Evolutionary conservation across 1,284 basidiomycete species (phyloP).

Genomic region (Exsudoporus floridanus): DNA sequence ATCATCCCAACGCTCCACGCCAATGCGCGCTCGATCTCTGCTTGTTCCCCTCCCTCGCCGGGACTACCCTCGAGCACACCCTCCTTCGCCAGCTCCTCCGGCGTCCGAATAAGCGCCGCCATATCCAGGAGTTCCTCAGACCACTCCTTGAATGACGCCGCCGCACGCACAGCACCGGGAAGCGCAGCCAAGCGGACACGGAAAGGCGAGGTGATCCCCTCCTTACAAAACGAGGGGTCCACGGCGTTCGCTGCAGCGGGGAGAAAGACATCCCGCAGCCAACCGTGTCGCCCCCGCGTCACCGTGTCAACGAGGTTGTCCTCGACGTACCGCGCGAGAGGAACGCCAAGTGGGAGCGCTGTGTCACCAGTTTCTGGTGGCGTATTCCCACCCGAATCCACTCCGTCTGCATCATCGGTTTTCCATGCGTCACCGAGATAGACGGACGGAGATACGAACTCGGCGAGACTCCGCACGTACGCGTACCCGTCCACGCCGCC

Average conservation of each 20-base stretch:
- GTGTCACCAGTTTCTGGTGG: background rate
- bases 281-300: constrained; percentile 53
- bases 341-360: constrained; percentile 39
- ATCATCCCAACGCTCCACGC: constrained; percentile 19
- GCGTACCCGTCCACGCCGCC: constrained; percentile 72
- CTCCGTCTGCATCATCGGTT: background rate
- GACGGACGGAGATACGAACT: constrained; percentile 48
- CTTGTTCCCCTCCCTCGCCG: constrained; percentile 4
- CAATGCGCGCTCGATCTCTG: constrained; percentile 37
- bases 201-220: background rate
- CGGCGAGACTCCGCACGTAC: constrained; percentile 70
- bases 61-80: constrained; percentile 38
- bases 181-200: constrained; percentile 14
- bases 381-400: background rate
- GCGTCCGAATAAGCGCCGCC: constrained; percentile 56
- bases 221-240: background rate
- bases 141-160: constrained; percentile 44
- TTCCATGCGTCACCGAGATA: constrained; percentile 4
- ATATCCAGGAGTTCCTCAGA: constrained; percentile 61
- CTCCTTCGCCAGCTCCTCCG: constrained; percentile 63
- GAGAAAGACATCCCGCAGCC: constrained; percentile 32
- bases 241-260: background rate
- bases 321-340: constrained; percentile 59
- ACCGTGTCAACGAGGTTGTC: constrained; percentile 58
- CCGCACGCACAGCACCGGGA: constrained; percentile 43